Percentiles rank a stretch among this genome's conserved stretches.
Evolutionary conservation across 805 yeast species (phyloP).

Genomic region (Candida yuanshanica): DNA sequence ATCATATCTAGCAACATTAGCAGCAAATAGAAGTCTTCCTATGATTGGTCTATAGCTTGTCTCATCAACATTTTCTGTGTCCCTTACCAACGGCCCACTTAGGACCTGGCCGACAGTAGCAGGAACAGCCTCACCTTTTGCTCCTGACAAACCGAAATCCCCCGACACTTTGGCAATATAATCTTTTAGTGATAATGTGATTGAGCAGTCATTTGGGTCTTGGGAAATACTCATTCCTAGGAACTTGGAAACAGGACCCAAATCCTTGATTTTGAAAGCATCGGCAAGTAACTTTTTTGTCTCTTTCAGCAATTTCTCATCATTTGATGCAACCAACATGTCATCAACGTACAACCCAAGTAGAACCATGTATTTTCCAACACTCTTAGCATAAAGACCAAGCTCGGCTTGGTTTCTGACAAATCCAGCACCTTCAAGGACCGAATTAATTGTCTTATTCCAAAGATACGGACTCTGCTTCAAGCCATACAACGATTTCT

Average conservation of each 20-base stretch:
- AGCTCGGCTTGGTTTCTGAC: not conserved
- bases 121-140: not conserved
- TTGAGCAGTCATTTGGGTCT: not conserved
- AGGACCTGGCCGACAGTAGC: not conserved
- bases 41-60: not conserved
- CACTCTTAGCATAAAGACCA: not conserved
- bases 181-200: conserved; percentile 1
- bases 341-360: conserved; percentile 6
- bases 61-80: not conserved
- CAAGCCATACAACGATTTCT: not conserved
- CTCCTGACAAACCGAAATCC: too few species aligned
- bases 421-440: not conserved
- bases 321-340: not conserved
- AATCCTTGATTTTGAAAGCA: conserved; percentile 1
- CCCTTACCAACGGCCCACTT: not conserved
- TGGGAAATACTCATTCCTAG: conserved; percentile 2
- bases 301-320: not conserved
- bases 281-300: not conserved
- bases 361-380: not conserved
- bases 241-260: not conserved
- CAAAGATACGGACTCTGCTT: not conserved
- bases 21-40: not conserved
- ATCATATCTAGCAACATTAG: conserved; percentile 2
- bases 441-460: not conserved
- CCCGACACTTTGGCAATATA: too few species aligned